Evolutionary conservation across 2,329 filamentous ascomycete genomes (phyloP), one percentile per base, ranked within the genome.

Genomic region (Trichoderma koningiopsis): DNA sequence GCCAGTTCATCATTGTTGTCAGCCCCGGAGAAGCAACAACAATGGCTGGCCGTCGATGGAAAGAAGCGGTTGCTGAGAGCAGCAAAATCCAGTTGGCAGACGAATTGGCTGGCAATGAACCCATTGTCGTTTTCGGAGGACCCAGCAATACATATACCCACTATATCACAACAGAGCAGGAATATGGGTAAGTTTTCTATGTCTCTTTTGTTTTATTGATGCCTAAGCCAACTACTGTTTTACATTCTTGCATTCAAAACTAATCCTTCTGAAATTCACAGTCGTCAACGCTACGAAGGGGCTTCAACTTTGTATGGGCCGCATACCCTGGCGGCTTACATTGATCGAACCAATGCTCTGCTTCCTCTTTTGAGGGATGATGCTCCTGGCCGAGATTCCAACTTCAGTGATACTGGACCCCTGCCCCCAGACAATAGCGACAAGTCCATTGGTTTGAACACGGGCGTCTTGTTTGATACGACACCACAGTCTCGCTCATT

Each of bases 11-110:
- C 71, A 92, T 97, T 72, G 90, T 97, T 72, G 86, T 97, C n/a
- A 91, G 91, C 33, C 91, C 94, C 0, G 92, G 93, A 57, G 94
- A 97, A 80, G 93, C 92, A 0, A 96, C 92, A 0, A 97, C 94
- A 10, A 97, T 97, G 94, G 87, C 92, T 0, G 94, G 94, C 1
- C 88, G 94, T 13, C 88, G 94, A 40, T 97, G 94, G 94, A 91
- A 91, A 74, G 84, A 87, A 70, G 90, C 92, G 1, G 84, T 96
- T 65, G 82, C 84, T 24, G 79, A 80, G 2, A 84, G 87, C 53
- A 86, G 86, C 6, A 74, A 77, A 1, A 70, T 73, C 13, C 74
- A 82, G 0, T 80, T 86, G 11, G 74, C 82, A 2, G 78, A 85
- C 4, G 80, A 81, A 3, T 74, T 81, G 4, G 75, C 76, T 14